Base-by-base conservation (phyloP, 2,329 filamentous ascomycete species). In the Volutella citrinella region DNA sequence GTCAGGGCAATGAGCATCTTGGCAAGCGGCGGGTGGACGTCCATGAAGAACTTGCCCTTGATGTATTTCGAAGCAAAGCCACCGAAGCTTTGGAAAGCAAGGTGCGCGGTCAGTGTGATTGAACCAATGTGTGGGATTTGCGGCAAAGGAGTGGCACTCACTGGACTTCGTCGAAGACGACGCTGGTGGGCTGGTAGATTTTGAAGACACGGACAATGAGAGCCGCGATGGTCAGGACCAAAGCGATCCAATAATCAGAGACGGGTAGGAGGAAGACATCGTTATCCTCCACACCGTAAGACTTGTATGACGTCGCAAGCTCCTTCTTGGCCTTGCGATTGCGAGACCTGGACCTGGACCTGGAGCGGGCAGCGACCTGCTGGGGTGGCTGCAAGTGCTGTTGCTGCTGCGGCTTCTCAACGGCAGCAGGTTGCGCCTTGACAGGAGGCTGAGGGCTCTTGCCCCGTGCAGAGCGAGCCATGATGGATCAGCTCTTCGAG, bases 101-200 rank as follows among this genome's bases (percentile, higher is more conserved):
- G n/a, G n/a, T n/a, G n/a, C n/a, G n/a, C n/a, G n/a, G n/a, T n/a
- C n/a, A n/a, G n/a, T n/a, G n/a, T n/a, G n/a, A n/a, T n/a, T n/a
- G 26, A 30, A 30, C 14, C 19, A 25, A n/a, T 11, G 38, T 51
- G 41, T 53, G 49, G 33, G 20, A 34, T 28, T 30, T 21, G 17
- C n/a, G n/a, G n/a, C n/a, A 20, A 30, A 24, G 15, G 30, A 34
- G 36, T 36, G 16, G 38, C 29, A 81, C 88, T 62, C 79, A 95
- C 89, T 98, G 93, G 63, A 98, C 93, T 71, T 98, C 93, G 64
- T 98, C 93, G 62, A 98, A 98, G 49, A 98, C 93, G 42, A 98
- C 93, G 55, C 90, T 96, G 56, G 81, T 84, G 36, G 93, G 93
- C 63, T 96, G 88, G 63, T 94, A 96, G 68, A 98, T 96, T 57